Base-by-base conservation (phyloP, 2,329 filamentous ascomycete species). In the Pezicula neosporulosa region DNA sequence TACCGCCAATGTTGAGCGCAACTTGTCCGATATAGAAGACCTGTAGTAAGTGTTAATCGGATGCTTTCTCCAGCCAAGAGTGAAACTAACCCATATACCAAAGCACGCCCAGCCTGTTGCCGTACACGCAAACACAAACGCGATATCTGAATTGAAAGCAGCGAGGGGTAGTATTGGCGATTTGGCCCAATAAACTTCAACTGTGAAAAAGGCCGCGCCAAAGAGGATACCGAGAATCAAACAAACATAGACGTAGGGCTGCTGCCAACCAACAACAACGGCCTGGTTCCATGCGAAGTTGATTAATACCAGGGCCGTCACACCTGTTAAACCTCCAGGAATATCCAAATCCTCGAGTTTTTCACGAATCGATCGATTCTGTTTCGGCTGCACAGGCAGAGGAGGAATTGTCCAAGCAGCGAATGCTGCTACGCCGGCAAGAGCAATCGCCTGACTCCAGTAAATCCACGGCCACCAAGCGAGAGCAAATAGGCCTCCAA, bases 261-360 rank as follows among this genome's bases (percentile, higher is more conserved):
- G 70, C 1, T 68, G 57, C 84, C 84, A 87, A 2, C 82, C 81
- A 2, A 75, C 77, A 0, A 80, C 70, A 0, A 81, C 76, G 0
- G 80, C 83, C 61, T 87, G 82, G 52, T 85, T 87, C 81, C 82
- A 86, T 0, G 83, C 80, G 58, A 87, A 81, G 62, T 86, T 86
- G 67, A 87, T 75, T 16, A 88, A 70, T 0, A 85, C 71, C 21
- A 88, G 68, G 0, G 76, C 77, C 0, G 71, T 69, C 16, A 86
- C 72, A 1, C 83, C 83, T 6, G 47, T 50, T n/a, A 57, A 41
- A 18, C 38, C 37, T 2, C 54, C 53, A 1, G 70, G 63, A 6
- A 63, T 53, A 48, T 62, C 61, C 6, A 76, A 61, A 28, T 70
- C 63, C 19, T 60, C 51, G 44, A 69, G 56, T 45, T 63, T 66